Conservation (phyloP, 2,329 filamentous ascomycete species). For the Hypoxylon sp. region DNA sequence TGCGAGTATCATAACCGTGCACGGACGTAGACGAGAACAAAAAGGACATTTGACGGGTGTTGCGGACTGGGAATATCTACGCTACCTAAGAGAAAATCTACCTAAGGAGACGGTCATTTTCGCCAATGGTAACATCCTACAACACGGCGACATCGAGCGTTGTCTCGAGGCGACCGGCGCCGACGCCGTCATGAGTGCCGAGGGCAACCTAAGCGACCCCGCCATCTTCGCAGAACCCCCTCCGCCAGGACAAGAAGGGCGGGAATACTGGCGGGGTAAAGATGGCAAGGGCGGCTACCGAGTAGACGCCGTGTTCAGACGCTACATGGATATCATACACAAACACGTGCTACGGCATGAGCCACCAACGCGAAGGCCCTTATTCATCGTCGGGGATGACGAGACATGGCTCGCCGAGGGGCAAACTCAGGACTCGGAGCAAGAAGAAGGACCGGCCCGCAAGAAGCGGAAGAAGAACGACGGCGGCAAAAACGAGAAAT, state of each 20-base stretch:
- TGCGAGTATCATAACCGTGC: conserved; percentile 93
- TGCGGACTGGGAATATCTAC: conserved; percentile 91
- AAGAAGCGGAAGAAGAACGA: conserved; percentile 65
- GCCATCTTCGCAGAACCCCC: conserved; percentile 84
- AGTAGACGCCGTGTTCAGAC: conserved; percentile 86
- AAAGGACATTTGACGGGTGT: conserved; percentile 96
- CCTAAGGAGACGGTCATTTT: conserved; percentile 93
- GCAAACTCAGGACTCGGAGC: conserved; percentile 62
- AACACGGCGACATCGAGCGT: conserved; percentile 80
- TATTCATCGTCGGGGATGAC: conserved; percentile 78
- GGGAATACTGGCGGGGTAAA: conserved; percentile 88
- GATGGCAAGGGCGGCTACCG: conserved; percentile 88
- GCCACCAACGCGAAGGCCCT: conserved; percentile 76
- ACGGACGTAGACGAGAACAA: conserved; percentile 89
- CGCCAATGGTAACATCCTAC: conserved; percentile 94
- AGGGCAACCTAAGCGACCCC: conserved; percentile 94
- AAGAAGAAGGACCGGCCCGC: conserved; percentile 57
- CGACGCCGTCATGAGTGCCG: conserved; percentile 95
- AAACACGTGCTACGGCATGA: conserved; percentile 77
- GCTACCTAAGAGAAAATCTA: conserved; percentile 84
- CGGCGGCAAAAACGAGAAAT: conserved; percentile 55
- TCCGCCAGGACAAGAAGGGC: conserved; percentile 72
- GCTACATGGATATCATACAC: conserved; percentile 93
- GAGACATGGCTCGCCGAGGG: conserved; percentile 62
- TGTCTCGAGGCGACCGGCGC: conserved; percentile 89